Conservation (phyloP, 2,329 filamentous ascomycete genomes). For the Huntiella bhutanensis region DNA sequence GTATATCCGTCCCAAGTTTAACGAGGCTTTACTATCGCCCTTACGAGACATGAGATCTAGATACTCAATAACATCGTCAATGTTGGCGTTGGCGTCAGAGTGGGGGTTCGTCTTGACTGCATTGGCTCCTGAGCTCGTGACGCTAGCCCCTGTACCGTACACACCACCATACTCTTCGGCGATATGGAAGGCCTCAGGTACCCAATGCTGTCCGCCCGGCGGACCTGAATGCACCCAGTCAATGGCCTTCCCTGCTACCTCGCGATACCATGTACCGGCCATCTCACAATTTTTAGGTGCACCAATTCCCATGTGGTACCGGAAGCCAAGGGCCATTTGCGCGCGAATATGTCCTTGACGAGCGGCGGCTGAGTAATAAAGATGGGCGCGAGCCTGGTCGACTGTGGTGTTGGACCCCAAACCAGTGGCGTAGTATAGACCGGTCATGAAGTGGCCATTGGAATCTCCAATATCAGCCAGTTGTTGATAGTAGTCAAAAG, state of each 20-base stretch:
- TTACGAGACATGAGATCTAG: conserved; percentile 78
- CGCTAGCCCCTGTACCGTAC: conserved; percentile 88
- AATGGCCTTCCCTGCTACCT: conserved; percentile 83
- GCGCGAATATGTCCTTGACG: conserved; percentile 64
- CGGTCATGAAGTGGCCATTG: conserved; percentile 89
- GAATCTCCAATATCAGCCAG: conserved; percentile 67
- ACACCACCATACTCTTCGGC: conserved; percentile 82
- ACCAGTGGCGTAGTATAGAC: conserved; percentile 87
- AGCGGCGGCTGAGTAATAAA: conserved; percentile 91
- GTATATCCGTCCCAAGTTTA: conserved; percentile 67
- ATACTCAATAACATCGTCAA: conserved; percentile 91
- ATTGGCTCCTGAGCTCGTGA: conserved; percentile 67
- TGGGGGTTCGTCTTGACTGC: conserved; percentile 54
- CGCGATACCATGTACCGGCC: conserved; percentile 76
- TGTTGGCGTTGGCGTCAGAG: conserved; percentile 64
- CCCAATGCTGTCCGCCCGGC: conserved; percentile 65
- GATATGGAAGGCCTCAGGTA: conserved; percentile 63
- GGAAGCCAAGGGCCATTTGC: conserved; percentile 83
- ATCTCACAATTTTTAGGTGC: conserved; percentile 71
- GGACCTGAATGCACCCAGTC: conserved; percentile 75
- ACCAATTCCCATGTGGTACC: conserved; percentile 70
- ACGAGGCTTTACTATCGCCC: conserved; percentile 72
- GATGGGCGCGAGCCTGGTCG: conserved; percentile 76
- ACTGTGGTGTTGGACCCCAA: conserved; percentile 61
- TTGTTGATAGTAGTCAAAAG: conserved; percentile 64